phyloP scores from a whole-genome alignment of 2,329 filamentous ascomycete species.

The Didymella exigua region DNA sequence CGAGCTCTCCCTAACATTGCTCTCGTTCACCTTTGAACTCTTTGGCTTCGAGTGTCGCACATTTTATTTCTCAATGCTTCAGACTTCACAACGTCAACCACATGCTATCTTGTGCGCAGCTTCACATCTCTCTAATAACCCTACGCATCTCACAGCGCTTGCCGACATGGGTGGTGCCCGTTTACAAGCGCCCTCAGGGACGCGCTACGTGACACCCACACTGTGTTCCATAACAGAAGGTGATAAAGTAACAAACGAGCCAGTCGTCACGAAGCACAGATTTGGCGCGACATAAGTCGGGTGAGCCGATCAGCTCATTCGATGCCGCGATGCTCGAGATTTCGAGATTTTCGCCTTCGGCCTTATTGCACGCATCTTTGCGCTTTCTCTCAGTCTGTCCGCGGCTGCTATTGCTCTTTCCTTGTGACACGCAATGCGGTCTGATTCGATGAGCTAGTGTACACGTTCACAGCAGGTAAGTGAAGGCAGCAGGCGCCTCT shows the following conservation, averaged over 20 bases:
- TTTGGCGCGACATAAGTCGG: constrained; percentile 1
- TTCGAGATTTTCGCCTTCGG: background rate
- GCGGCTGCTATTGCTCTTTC: background rate
- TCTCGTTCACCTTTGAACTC: background rate
- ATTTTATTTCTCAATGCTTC: background rate
- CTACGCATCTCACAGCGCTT: background rate
- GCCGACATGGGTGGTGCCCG: background rate
- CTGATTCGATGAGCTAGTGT: background rate
- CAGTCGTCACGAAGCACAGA: background rate
- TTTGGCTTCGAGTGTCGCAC: background rate
- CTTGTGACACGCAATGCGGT: background rate
- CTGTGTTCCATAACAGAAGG: constrained; percentile 1
- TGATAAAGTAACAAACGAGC: constrained; percentile 1
- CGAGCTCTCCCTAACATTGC: background rate
- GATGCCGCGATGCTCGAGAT: background rate
- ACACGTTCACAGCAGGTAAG: background rate
- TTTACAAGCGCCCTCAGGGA: constrained; percentile 6
- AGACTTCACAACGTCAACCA: background rate
- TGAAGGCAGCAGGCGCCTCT: constrained; percentile 16
- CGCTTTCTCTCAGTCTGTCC: background rate
- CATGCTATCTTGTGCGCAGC: background rate
- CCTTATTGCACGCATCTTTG: background rate
- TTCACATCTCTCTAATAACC: background rate
- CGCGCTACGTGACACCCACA: constrained; percentile 7
- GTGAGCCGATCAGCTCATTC: background rate